Evolutionary conservation across 768 basidiomycete species (phyloP).

Genomic region (Mrakia gelida): DNA sequence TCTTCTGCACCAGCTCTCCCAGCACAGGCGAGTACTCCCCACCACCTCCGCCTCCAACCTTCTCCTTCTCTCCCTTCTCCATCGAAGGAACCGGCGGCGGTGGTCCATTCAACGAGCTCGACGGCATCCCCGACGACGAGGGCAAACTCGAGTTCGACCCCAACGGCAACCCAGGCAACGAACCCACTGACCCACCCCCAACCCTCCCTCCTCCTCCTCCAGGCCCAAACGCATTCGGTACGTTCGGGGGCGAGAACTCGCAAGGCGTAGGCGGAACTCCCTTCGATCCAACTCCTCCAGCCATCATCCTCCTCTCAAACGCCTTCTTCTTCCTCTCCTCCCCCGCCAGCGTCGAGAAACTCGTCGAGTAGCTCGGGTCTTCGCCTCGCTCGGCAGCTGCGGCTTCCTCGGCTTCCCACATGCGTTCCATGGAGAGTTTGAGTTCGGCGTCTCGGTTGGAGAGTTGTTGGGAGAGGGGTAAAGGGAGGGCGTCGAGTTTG

Average conservation of each 20-base stretch:
- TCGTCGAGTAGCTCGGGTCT: neutral
- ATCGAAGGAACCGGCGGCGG: too few relatives aligned
- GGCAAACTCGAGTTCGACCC: neutral
- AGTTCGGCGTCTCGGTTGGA: conserved; percentile 2
- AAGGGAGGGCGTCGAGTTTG: conserved; percentile 17
- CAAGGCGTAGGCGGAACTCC: neutral
- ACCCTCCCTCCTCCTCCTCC: neutral
- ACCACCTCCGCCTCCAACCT: neutral
- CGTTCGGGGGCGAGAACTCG: neutral
- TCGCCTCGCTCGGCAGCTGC: neutral
- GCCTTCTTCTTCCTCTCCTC: neutral
- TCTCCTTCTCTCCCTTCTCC: neutral
- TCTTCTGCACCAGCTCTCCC: conserved; percentile 14
- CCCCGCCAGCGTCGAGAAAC: neutral
- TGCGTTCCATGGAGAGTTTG: neutral
- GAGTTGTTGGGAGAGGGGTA: conserved; percentile 7
- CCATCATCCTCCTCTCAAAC: neutral
- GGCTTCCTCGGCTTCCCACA: neutral
- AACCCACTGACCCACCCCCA: neutral
- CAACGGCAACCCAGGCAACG: neutral
- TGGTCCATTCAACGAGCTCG: neutral
- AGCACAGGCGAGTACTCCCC: neutral
- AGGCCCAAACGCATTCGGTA: neutral
- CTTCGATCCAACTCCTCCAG: neutral
- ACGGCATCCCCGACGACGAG: neutral